These are phyloP conservation scores for Cyberlindnera euphorbiae DNA, from an alignment of 805 yeast species.

Conservation along the genomic window DNA sequence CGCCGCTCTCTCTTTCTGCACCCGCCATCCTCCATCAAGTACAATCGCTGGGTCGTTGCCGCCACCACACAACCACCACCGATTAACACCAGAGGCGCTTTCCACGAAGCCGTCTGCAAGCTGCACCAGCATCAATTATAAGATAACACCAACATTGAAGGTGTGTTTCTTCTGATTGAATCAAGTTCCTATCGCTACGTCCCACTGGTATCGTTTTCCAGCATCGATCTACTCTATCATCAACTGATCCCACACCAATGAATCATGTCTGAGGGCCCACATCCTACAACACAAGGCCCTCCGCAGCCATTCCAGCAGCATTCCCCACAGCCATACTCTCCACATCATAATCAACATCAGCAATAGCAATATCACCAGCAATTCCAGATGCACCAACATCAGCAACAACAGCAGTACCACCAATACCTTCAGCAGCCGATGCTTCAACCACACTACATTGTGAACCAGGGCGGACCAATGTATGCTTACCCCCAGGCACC, in stretches of 20 bases:
- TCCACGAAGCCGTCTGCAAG: no score
- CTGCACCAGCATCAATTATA: no score
- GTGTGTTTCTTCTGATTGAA: no score
- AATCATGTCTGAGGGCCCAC: not conserved
- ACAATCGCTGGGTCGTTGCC: no score
- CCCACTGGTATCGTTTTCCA: no score
- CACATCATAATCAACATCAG: not conserved
- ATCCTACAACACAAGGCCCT: not conserved
- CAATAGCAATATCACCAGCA: not conserved
- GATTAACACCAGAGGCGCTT: no score
- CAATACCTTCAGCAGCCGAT: not conserved
- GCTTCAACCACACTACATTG: not conserved
- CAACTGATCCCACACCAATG: not conserved
- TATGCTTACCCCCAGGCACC: not conserved
- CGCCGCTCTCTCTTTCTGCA: no score
- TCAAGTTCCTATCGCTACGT: no score
- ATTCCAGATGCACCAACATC: not conserved
- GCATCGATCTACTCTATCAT: no score
- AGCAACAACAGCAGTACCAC: not conserved
- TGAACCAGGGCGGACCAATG: not conserved
- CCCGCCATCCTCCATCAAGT: no score
- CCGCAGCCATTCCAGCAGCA: slow-evolving; percentile 1
- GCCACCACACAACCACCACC: no score
- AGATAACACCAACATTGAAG: no score
- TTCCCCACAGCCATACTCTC: not conserved